Conservation (phyloP, 129 eudicot genomes). For the Tagetes erecta region DNA sequence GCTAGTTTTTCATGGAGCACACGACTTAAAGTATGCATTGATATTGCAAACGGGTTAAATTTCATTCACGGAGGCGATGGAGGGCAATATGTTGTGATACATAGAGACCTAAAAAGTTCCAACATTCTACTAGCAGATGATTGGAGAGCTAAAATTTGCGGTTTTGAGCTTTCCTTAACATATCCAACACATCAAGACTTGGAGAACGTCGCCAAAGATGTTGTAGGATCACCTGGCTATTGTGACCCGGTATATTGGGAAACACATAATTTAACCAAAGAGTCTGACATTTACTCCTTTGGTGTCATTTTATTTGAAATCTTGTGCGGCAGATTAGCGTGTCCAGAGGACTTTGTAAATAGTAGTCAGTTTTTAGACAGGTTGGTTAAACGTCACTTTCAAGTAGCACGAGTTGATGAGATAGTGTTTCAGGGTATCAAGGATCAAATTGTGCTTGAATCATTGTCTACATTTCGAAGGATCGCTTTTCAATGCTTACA, state of each 20-base stretch:
- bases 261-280: background rate
- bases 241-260: conserved; percentile 3
- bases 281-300: conserved; percentile 10
- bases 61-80: background rate
- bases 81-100: background rate
- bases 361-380: background rate
- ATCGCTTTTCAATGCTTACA: conserved; percentile 14
- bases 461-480: conserved; percentile 3
- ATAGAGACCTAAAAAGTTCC: conserved; percentile 3
- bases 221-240: conserved; percentile 11
- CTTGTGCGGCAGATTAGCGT: background rate
- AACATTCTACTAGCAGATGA: conserved; percentile 1
- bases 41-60: conserved; percentile 6
- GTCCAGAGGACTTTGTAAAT: too few species aligned
- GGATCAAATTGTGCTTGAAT: background rate
- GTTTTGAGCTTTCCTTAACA: background rate
- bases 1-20: background rate
- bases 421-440: conserved; percentile 9
- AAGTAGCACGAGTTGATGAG: background rate
- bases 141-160: conserved; percentile 16
- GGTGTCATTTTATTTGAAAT: conserved; percentile 21
- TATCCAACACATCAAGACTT: background rate
- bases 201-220: background rate
- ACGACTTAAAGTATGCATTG: conserved; percentile 20
- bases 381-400: background rate